phyloP scores from a whole-genome alignment of 1,284 basidiomycete species.

The Stereum hirsutum region DNA sequence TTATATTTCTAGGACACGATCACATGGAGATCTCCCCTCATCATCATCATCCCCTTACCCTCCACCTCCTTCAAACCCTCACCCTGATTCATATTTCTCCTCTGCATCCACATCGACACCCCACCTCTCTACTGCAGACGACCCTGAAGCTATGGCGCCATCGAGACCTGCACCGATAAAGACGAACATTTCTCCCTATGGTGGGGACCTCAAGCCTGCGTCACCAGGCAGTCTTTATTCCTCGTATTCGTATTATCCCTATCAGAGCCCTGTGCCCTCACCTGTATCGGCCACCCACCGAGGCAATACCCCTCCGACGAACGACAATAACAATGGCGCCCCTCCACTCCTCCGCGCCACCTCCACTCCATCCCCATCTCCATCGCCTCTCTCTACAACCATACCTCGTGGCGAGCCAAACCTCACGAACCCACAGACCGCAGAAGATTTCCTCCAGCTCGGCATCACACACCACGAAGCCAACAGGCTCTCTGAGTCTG shows the following conservation, averaged over 20 bases:
- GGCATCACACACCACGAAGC: slow-evolving; percentile 80
- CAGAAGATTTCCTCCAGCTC: slow-evolving; percentile 61
- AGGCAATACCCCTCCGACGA: no score
- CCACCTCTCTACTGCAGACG: slow-evolving; percentile 4
- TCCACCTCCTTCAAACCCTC: slow-evolving; percentile 15
- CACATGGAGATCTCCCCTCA: slow-evolving; percentile 3
- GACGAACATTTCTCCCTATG: slow-evolving; percentile 3
- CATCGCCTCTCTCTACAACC: slow-evolving; percentile 6
- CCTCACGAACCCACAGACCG: slow-evolving; percentile 19
- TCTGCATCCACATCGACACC: slow-evolving; percentile 6
- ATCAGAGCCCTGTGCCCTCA: slow-evolving; percentile 32
- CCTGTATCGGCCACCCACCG: slow-evolving; percentile 20
- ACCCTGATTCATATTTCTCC: slow-evolving; percentile 10
- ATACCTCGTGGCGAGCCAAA: slow-evolving; percentile 3
- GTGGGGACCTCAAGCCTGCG: slow-evolving; percentile 8
- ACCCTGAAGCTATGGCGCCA: no score
- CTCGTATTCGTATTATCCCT: slow-evolving; percentile 54
- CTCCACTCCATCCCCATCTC: slow-evolving; percentile 14
- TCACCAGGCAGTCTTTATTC: slow-evolving; percentile 48
- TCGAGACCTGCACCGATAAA: not conserved
- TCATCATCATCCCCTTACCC: slow-evolving; percentile 7
- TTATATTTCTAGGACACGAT: not conserved
- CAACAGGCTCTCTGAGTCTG: slow-evolving; percentile 67
- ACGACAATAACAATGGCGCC: no score
- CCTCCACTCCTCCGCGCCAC: slow-evolving; percentile 16